Percentiles rank a stretch among this genome's conserved stretches.
These are phyloP conservation scores for Daldinia caldariorum DNA, from an alignment of 495 filamentous ascomycete species.

Conservation along the genomic window DNA sequence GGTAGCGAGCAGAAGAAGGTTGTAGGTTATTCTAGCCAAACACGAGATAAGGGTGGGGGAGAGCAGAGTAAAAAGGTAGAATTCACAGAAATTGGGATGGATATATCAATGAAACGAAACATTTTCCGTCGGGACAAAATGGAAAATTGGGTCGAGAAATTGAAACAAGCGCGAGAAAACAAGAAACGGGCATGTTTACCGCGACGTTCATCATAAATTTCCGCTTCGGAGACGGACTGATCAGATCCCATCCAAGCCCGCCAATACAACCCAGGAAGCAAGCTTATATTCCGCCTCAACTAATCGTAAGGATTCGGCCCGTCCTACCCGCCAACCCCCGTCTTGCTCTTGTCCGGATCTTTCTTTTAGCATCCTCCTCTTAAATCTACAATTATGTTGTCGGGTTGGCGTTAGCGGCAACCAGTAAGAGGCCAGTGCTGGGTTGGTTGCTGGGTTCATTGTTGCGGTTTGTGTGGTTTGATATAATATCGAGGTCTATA, in stretches of 20 bases:
- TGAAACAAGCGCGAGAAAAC: constrained; percentile 44
- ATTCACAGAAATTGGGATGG: constrained; percentile 35
- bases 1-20: constrained; percentile 6
- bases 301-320: constrained; percentile 44
- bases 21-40: constrained; percentile 31
- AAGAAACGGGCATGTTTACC: constrained; percentile 41
- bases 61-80: constrained; percentile 40
- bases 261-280: constrained; percentile 37
- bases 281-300: constrained; percentile 44
- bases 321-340: constrained; percentile 36
- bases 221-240: constrained; percentile 36
- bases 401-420: constrained; percentile 40
- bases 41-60: constrained; percentile 20
- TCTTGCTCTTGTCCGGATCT: constrained; percentile 28
- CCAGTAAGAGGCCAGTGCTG: constrained; percentile 42
- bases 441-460: constrained; percentile 32
- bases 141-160: constrained; percentile 39
- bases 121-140: constrained; percentile 29
- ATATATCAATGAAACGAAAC: constrained; percentile 47
- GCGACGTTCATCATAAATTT: constrained; percentile 28
- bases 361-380: constrained; percentile 23
- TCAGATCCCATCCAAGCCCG: constrained; percentile 42
- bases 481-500: constrained; percentile 46
- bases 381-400: constrained; percentile 44
- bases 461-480: constrained; percentile 37